These are phyloP conservation scores for Ilyonectria robusta DNA, from an alignment of 2,329 filamentous ascomycete species.

Conservation along the genomic window DNA sequence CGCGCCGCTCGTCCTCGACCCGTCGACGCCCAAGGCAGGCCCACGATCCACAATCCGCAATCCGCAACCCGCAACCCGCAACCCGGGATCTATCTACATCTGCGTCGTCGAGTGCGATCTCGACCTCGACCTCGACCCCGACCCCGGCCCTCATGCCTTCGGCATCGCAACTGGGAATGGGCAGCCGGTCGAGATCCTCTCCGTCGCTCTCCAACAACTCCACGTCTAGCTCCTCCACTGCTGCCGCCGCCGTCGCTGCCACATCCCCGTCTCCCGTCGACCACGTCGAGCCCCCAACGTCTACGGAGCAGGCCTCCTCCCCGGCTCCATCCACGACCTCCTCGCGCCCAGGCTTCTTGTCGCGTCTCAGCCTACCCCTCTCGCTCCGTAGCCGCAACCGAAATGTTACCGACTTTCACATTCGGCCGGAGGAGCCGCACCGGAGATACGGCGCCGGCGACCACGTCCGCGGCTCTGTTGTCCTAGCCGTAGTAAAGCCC, in stretches of 20 bases:
- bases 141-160: conserved; percentile 46
- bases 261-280: conserved; percentile 51
- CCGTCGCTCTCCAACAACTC: conserved; percentile 58
- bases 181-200: conserved; percentile 46
- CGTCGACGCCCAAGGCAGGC: conserved; percentile 26
- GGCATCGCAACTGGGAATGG: conserved; percentile 49
- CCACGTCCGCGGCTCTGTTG: conserved; percentile 79
- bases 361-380: conserved; percentile 66
- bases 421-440: conserved; percentile 83
- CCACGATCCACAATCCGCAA: conserved; percentile 39
- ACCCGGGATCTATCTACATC: conserved; percentile 34
- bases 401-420: conserved; percentile 83
- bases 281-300: conserved; percentile 56
- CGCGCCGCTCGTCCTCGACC: conserved; percentile 33
- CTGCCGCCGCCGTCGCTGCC: conserved; percentile 56
- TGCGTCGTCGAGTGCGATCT: conserved; percentile 37
- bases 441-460: conserved; percentile 83
- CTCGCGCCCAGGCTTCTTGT: conserved; percentile 60
- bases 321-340: conserved; percentile 45
- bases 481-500: conserved; percentile 81
- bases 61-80: conserved; percentile 36
- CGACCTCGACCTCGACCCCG: conserved; percentile 43
- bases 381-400: conserved; percentile 68
- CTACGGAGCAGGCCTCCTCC: conserved; percentile 39
- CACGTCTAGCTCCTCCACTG: conserved; percentile 54